Evolutionary conservation across 1,139 yeast species (phyloP).

Genomic region (Pneumocystis sp.): DNA sequence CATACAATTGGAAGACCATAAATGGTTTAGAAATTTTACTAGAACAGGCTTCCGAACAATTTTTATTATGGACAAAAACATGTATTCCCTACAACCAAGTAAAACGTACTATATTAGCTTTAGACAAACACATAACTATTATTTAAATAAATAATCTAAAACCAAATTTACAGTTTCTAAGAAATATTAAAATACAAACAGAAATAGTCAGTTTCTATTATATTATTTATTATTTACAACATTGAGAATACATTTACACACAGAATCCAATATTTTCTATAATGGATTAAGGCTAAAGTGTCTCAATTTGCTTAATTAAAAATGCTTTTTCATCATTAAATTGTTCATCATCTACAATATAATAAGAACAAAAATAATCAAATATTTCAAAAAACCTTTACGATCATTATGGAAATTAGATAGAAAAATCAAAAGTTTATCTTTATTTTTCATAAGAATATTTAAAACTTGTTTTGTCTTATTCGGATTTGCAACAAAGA

Average conservation of each 20-base stretch:
- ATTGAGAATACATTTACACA: not conserved
- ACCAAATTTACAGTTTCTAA: not conserved
- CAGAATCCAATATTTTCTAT: not conserved
- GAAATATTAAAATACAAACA: not conserved
- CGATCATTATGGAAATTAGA: constrained; percentile 46
- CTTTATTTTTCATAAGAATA: constrained; percentile 67
- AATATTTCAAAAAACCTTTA: constrained; percentile 25
- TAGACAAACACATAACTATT: not conserved
- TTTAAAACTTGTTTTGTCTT: constrained; percentile 68
- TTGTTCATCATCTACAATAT: constrained; percentile 38
- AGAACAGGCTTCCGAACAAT: constrained; percentile 83
- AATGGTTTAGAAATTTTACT: constrained; percentile 88
- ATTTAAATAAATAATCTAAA: not conserved
- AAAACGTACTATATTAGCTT: not conserved
- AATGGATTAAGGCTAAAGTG: constrained; percentile 15
- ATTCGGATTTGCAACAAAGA: constrained; percentile 84
- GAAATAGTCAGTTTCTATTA: not conserved
- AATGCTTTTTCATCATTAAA: constrained; percentile 71
- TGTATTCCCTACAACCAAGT: constrained; percentile 24
- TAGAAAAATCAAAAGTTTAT: constrained; percentile 56
- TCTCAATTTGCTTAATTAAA: constrained; percentile 57
- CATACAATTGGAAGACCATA: constrained; percentile 50
- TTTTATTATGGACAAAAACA: constrained; percentile 58
- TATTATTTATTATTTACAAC: not conserved
- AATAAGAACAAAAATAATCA: not conserved